These are phyloP conservation scores for Populus davidiana DNA, from an alignment of 345 rosid species.

Conservation along the genomic window DNA sequence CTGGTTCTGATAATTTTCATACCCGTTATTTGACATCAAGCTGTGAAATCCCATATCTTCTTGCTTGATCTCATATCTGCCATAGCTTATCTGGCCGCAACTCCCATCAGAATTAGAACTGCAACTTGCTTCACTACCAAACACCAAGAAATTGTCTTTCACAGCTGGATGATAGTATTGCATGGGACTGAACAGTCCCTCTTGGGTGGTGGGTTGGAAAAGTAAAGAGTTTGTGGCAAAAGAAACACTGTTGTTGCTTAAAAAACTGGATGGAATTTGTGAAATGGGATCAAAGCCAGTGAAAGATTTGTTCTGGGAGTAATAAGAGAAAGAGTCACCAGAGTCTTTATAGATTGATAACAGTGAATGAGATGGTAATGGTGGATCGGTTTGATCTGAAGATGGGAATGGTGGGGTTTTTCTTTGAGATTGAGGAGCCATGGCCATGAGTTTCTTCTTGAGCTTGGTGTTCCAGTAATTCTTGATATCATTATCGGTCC, in stretches of 20 bases:
- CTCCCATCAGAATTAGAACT: conserved; percentile 57
- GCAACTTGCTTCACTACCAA: conserved; percentile 62
- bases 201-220: conserved; percentile 22
- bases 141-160: conserved; percentile 44
- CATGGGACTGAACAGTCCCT: conserved; percentile 28
- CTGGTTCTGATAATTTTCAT: conserved; percentile 26
- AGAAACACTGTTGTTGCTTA: conserved; percentile 13
- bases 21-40: conserved; percentile 22
- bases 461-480: conserved; percentile 98
- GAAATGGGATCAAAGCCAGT: conserved; percentile 32
- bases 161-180: conserved; percentile 32
- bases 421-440: conserved; percentile 42
- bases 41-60: conserved; percentile 44
- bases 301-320: conserved; percentile 19
- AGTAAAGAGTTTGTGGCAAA: conserved; percentile 13
- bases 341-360: conserved; percentile 30
- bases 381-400: conserved; percentile 24
- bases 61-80: conserved; percentile 46
- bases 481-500: conserved; percentile 94
- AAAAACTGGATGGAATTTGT: conserved; percentile 12
- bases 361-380: conserved; percentile 17
- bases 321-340: conserved; percentile 5
- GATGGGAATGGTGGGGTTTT: conserved; percentile 40
- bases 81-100: conserved; percentile 44
- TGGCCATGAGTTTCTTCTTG: conserved; percentile 71